phyloP scores from a whole-genome alignment of 2,329 filamentous ascomycete species.

The Ascomycota sp. region DNA sequence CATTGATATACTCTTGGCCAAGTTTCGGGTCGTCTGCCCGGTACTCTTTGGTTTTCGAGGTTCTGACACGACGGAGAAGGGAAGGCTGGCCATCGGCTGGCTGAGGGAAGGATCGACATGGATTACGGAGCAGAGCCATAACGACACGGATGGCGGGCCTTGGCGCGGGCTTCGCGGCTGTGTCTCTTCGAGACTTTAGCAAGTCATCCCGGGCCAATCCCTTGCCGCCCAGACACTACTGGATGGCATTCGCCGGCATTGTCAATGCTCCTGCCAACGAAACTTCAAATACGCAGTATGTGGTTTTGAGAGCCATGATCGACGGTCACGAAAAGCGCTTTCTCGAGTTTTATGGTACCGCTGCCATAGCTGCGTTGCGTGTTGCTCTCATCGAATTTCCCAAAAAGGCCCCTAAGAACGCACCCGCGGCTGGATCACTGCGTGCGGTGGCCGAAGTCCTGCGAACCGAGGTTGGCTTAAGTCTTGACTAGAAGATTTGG shows the following conservation, averaged over 20 bases:
- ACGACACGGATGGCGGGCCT: constrained; percentile 68
- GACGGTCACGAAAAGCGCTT: constrained; percentile 56
- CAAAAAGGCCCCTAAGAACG: constrained; percentile 23
- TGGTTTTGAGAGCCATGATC: constrained; percentile 52
- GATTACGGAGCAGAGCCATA: constrained; percentile 51
- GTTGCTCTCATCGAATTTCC: constrained; percentile 60
- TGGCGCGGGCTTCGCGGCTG: constrained; percentile 63
- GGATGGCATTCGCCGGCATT: constrained; percentile 57
- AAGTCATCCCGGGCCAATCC: constrained; percentile 49
- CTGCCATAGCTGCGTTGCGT: constrained; percentile 50
- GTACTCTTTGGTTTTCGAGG: constrained; percentile 71
- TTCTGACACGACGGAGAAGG: constrained; percentile 49
- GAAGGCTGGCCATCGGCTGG: constrained; percentile 55
- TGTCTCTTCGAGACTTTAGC: constrained; percentile 67
- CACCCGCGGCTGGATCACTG: constrained; percentile 28
- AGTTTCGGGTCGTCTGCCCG: constrained; percentile 63
- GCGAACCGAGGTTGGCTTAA: constrained; percentile 26
- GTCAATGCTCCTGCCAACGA: constrained; percentile 50
- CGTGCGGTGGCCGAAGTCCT: constrained; percentile 32
- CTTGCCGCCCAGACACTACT: constrained; percentile 64
- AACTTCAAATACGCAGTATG: constrained; percentile 52
- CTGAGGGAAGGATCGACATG: constrained; percentile 37
- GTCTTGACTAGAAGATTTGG: constrained; percentile 14
- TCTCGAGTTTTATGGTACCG: constrained; percentile 59
- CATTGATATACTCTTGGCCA: constrained; percentile 69